phyloP scores from a whole-genome alignment of 2,329 filamentous ascomycete genomes.

The Emydomyces testavorans region DNA sequence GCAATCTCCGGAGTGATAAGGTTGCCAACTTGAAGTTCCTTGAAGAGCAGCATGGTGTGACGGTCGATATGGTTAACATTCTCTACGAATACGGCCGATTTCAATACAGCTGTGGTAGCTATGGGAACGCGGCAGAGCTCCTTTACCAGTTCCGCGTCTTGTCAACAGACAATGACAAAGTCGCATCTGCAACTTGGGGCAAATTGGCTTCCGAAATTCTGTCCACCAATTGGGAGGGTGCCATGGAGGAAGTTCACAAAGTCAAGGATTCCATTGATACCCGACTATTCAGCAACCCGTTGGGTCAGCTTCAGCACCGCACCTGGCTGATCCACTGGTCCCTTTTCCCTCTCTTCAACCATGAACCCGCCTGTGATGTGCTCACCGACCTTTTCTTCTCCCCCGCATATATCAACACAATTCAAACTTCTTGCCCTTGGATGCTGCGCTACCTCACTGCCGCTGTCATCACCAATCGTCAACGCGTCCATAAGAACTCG shows the following conservation, averaged over 20 bases:
- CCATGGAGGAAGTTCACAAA: constrained; percentile 81
- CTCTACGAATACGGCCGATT: constrained; percentile 95
- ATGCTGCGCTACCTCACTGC: constrained; percentile 86
- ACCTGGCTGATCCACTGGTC: constrained; percentile 98
- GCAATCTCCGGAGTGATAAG: constrained; percentile 88
- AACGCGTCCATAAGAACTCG: constrained; percentile 63
- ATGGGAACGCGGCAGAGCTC: constrained; percentile 76
- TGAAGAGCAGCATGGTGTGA: constrained; percentile 93
- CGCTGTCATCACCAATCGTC: constrained; percentile 87
- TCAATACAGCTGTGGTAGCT: constrained; percentile 95
- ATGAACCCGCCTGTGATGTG: constrained; percentile 77
- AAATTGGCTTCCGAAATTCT: constrained; percentile 95
- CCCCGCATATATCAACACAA: constrained; percentile 96
- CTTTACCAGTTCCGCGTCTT: constrained; percentile 97
- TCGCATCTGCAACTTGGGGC: constrained; percentile 90
- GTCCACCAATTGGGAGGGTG: constrained; percentile 86
- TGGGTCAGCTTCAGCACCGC: constrained; percentile 90
- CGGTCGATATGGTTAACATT: constrained; percentile 86
- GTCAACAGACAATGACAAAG: constrained; percentile 97
- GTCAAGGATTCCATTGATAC: constrained; percentile 87
- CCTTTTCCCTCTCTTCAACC: constrained; percentile 98
- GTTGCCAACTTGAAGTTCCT: constrained; percentile 96
- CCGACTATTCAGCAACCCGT: constrained; percentile 88
- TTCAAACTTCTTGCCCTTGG: constrained; percentile 96
- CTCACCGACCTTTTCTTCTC: constrained; percentile 96